Conservation (phyloP, 2,329 filamentous ascomycete genomes). For the Dendrostoma leiphaemia region DNA sequence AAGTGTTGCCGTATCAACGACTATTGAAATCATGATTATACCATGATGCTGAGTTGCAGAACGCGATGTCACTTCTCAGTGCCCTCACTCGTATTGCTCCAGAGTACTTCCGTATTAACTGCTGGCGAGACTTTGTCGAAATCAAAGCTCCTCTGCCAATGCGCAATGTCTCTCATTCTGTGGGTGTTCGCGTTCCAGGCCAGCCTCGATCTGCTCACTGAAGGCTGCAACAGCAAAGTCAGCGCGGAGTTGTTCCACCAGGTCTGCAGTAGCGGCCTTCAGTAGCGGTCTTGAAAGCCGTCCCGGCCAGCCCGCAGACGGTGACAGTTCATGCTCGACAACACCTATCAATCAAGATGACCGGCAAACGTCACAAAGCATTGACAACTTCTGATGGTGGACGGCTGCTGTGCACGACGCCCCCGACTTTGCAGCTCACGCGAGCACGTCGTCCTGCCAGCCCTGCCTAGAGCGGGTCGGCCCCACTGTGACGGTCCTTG, state of each 20-base stretch:
- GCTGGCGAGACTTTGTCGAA: too few relatives aligned
- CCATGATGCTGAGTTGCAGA: background rate
- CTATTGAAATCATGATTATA: background rate
- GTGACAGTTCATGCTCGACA: too few relatives aligned
- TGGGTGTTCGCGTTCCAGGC: background rate
- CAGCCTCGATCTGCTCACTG: background rate
- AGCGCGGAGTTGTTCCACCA: background rate
- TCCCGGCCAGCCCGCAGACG: too few relatives aligned
- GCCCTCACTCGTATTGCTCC: background rate
- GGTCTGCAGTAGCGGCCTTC: background rate
- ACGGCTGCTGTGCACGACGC: too few relatives aligned
- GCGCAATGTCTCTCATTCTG: too few relatives aligned
- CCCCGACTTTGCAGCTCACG: slow-evolving; percentile 7
- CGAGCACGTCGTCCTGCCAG: slow-evolving; percentile 11
- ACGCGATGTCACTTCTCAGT: background rate
- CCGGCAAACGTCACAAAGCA: too few relatives aligned
- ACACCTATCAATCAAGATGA: too few relatives aligned
- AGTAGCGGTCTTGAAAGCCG: too few relatives aligned
- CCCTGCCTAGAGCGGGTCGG: background rate
- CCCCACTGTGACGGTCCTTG: slow-evolving; percentile 12
- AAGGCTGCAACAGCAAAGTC: background rate
- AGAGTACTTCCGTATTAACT: background rate
- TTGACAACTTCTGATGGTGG: too few relatives aligned
- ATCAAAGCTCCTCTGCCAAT: too few relatives aligned
- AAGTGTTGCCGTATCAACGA: background rate